Percentiles rank a stretch among this genome's conserved stretches.
Evolutionary conservation across 2,329 filamentous ascomycete species (phyloP).

Genomic region (Diplodia sapinea): DNA sequence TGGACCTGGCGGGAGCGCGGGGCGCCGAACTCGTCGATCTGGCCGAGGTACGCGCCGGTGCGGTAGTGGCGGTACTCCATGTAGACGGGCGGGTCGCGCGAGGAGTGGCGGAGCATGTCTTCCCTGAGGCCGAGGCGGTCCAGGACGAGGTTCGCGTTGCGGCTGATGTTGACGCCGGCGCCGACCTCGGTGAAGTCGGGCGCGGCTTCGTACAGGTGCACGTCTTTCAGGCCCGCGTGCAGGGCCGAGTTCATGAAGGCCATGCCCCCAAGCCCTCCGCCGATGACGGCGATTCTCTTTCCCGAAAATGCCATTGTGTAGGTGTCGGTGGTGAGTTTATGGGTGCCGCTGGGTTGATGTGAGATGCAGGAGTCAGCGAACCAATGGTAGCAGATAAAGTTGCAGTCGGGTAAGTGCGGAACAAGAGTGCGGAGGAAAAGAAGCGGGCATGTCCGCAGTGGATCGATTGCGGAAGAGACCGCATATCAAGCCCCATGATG

Average conservation of each 20-base stretch:
- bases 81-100: conserved; percentile 42
- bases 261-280: conserved; percentile 39
- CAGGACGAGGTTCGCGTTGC: conserved; percentile 46
- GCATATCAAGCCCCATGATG: no score
- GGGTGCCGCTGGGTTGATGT: no score
- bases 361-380: no score
- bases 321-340: no score
- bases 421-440: not conserved
- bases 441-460: no score
- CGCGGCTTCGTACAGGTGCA: conserved; percentile 48
- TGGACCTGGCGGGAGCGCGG: conserved; percentile 26
- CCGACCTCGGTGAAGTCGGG: conserved; percentile 47
- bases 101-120: conserved; percentile 45
- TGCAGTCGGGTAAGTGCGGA: no score
- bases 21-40: conserved; percentile 25
- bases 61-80: conserved; percentile 27
- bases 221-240: conserved; percentile 41
- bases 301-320: not conserved
- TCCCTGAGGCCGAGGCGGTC: conserved; percentile 43
- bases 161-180: conserved; percentile 47
- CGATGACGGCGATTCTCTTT: conserved; percentile 23
- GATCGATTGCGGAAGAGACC: no score
- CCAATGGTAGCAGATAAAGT: not conserved
- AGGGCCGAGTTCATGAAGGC: conserved; percentile 47
- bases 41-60: conserved; percentile 20